Percentiles rank a stretch among this genome's conserved stretches.
Conservation (phyloP, 306 rosid species). For the Hylodesmum podocarpum region DNA sequence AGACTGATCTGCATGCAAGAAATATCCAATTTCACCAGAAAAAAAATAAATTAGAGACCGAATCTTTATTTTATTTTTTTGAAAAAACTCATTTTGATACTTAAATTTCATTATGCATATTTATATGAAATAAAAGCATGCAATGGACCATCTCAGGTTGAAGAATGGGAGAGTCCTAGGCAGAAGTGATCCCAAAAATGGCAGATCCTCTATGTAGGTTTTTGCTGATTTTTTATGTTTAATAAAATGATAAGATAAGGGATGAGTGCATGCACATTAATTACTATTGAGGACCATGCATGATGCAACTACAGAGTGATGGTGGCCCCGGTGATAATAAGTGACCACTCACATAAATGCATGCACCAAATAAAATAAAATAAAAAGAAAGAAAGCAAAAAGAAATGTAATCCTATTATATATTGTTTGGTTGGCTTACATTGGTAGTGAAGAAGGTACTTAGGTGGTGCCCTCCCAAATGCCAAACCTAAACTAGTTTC, state of each 20-base stretch:
- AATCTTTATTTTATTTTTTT: too few species aligned
- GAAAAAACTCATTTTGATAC: background rate
- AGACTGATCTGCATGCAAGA: background rate
- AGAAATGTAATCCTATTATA: background rate
- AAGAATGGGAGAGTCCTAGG: constrained; percentile 21
- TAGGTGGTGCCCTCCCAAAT: background rate
- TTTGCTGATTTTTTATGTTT: constrained; percentile 3
- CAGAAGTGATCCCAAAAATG: constrained; percentile 25
- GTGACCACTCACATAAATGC: constrained; percentile 2
- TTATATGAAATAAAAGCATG: background rate
- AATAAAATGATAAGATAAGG: constrained; percentile 14
- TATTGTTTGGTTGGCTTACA: background rate
- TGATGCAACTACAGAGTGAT: background rate
- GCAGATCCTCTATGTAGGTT: background rate
- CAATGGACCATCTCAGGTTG: background rate
- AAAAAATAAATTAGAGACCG: background rate
- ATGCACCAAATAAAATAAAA: too few species aligned
- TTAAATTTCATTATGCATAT: background rate
- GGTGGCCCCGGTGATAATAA: background rate
- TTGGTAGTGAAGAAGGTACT: background rate
- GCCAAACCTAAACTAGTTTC: background rate
- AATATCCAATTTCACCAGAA: too few species aligned
- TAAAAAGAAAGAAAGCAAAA: too few species aligned
- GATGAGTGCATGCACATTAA: constrained; percentile 32
- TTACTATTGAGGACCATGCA: constrained; percentile 31